These are phyloP conservation scores for Syzygium malaccense DNA, from an alignment of 441 rosid species.

Conservation along the genomic window DNA sequence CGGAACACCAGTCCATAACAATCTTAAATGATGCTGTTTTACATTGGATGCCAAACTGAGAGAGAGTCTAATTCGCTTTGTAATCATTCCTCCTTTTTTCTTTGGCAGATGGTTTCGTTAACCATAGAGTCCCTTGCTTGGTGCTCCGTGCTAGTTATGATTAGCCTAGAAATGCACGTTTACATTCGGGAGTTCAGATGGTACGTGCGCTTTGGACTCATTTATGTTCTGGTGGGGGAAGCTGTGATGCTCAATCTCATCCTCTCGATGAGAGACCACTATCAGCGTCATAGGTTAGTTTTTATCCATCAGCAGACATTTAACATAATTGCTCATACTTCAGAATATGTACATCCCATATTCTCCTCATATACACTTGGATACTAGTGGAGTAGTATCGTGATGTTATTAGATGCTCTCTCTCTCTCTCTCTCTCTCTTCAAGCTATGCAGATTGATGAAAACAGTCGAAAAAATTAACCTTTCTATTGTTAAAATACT, in stretches of 20 bases:
- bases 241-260: conserved; percentile 11
- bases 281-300: neutral
- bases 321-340: neutral
- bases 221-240: conserved; percentile 12
- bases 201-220: conserved; percentile 8
- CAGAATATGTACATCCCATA: neutral
- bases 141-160: conserved; percentile 9
- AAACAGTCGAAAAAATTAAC: neutral
- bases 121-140: conserved; percentile 3
- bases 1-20: neutral
- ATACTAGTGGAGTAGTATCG: neutral
- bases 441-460: neutral
- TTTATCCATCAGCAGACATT: neutral
- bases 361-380: neutral
- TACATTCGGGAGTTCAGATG: conserved; percentile 7
- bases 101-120: neutral
- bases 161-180: neutral
- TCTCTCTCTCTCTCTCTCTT: neutral
- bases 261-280: neutral
- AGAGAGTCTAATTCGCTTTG: neutral
- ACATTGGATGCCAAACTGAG: neutral
- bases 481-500: neutral
- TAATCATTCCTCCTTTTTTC: neutral
- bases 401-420: neutral
- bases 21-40: neutral